Evolutionary conservation across 192 early-diverging fungal species (phyloP).

Genomic region (Coemansia asiatica): DNA sequence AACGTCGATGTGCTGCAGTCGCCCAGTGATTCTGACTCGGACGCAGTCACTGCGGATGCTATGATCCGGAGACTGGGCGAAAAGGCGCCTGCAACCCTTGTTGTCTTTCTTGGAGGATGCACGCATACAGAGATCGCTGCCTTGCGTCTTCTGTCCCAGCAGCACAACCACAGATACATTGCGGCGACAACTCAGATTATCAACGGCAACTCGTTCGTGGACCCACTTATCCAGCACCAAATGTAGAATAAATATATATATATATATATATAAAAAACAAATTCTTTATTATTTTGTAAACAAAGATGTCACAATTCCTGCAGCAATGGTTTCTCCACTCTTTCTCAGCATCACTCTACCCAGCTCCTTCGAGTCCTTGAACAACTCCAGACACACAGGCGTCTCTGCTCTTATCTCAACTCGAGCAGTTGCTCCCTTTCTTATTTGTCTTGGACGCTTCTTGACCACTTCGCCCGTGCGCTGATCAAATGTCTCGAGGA

Average conservation of each 20-base stretch:
- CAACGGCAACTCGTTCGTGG: slow-evolving; percentile 80
- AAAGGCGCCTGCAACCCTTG: slow-evolving; percentile 70
- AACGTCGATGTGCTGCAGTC: slow-evolving; percentile 77
- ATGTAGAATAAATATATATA: neutral
- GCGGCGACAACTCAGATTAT: slow-evolving; percentile 87
- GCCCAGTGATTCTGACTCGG: slow-evolving; percentile 58
- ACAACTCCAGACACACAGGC: slow-evolving; percentile 82
- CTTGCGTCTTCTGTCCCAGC: slow-evolving; percentile 81
- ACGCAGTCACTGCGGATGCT: slow-evolving; percentile 24
- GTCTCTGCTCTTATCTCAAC: slow-evolving; percentile 77
- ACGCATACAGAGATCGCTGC: slow-evolving; percentile 92
- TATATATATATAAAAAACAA: neutral
- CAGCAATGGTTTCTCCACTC: slow-evolving; percentile 84
- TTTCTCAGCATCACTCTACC: slow-evolving; percentile 86
- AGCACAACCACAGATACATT: slow-evolving; percentile 78
- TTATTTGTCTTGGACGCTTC: slow-evolving; percentile 71
- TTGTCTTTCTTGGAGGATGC: slow-evolving; percentile 95
- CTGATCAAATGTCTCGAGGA: slow-evolving; percentile 79
- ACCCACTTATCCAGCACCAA: slow-evolving; percentile 48
- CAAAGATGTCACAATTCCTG: slow-evolving; percentile 70
- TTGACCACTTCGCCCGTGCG: slow-evolving; percentile 81
- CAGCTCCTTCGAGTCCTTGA: slow-evolving; percentile 82
- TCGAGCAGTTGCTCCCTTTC: slow-evolving; percentile 68
- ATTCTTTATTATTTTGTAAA: slow-evolving; percentile 28
- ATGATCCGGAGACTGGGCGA: slow-evolving; percentile 51